A percentile compares a stretch with the other conserved stretches of the same genome.
Evolutionary conservation across 139 green algal genomes (phyloP).

Genomic region (Volvox africanus): DNA sequence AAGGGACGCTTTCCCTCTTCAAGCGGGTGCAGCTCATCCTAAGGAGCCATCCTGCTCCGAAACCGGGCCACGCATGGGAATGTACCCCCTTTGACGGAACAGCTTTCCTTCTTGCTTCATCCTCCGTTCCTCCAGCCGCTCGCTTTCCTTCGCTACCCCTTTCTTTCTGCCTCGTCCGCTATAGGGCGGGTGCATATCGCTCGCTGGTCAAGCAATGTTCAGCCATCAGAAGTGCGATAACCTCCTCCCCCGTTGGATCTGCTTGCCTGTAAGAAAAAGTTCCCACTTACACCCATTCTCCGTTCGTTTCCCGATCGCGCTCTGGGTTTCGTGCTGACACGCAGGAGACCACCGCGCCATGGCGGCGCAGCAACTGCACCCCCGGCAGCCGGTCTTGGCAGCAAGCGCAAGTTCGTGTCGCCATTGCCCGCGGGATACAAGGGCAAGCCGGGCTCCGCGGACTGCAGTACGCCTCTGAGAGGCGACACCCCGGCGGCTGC

Average conservation of each 20-base stretch:
- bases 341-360: background rate
- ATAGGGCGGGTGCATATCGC: too few species aligned
- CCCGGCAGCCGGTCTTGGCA: background rate
- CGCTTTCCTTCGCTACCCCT: too few species aligned
- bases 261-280: too few species aligned
- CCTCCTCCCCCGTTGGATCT: background rate
- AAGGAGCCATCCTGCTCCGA: too few species aligned
- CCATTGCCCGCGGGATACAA: conserved; percentile 17
- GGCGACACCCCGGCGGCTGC: background rate
- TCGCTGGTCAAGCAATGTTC: too few species aligned
- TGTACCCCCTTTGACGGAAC: too few species aligned
- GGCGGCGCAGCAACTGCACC: background rate
- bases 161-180: too few species aligned
- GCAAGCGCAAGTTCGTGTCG: conserved; percentile 34
- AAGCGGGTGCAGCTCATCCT: too few species aligned
- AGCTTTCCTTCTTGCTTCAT: too few species aligned
- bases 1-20: too few species aligned
- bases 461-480: background rate
- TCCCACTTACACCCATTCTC: background rate
- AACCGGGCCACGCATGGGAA: too few species aligned
- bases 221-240: background rate
- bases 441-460: conserved; percentile 6
- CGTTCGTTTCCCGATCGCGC: background rate
- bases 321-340: background rate
- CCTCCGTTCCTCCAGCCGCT: too few species aligned